Conservation (phyloP, 2,329 filamentous ascomycete genomes). For the Penicillium sp. region DNA sequence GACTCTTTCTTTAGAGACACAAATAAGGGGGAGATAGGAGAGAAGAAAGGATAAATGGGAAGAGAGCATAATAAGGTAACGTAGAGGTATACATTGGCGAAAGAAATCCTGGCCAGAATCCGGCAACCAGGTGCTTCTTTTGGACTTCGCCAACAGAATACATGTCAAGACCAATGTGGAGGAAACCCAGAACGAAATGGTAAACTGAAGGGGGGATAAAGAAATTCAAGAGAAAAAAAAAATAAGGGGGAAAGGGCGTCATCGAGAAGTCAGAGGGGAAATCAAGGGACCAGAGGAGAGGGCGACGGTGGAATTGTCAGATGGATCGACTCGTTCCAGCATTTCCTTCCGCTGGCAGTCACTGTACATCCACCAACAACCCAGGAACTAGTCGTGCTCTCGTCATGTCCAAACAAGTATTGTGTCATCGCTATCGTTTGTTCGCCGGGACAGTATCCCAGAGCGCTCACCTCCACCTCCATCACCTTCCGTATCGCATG, state of each 20-base stretch:
- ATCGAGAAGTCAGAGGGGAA: conserved; percentile 17
- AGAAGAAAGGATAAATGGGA: conserved; percentile 9
- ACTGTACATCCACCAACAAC: conserved; percentile 15
- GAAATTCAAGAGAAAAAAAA: conserved; percentile 35
- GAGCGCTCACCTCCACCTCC: conserved; percentile 21
- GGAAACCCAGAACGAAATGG: conserved; percentile 36
- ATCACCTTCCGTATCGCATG: conserved; percentile 25
- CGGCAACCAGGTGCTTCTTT: conserved; percentile 19
- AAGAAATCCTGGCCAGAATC: conserved; percentile 21
- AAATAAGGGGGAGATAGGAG: conserved; percentile 11
- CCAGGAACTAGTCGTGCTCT: conserved; percentile 15
- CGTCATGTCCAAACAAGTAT: conserved; percentile 22
- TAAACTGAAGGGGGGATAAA: conserved; percentile 24
- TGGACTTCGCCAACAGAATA: conserved; percentile 21
- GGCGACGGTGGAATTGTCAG: conserved; percentile 7
- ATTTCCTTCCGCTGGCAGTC: conserved; percentile 5
- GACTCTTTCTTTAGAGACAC: conserved; percentile 22
- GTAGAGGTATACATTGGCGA: conserved; percentile 16
- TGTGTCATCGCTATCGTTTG: conserved; percentile 30
- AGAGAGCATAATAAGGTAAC: conserved; percentile 18
- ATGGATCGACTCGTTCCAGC: conserved; percentile 3
- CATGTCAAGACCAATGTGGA: conserved; percentile 29
- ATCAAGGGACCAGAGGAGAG: conserved; percentile 12
- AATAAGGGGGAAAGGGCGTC: conserved; percentile 28
- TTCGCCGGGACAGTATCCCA: conserved; percentile 17